A percentile compares a stretch with the other conserved stretches of the same genome.
Evolutionary conservation across 495 filamentous ascomycete species (phyloP).

Genomic region (Aspergillus ellipticus): DNA sequence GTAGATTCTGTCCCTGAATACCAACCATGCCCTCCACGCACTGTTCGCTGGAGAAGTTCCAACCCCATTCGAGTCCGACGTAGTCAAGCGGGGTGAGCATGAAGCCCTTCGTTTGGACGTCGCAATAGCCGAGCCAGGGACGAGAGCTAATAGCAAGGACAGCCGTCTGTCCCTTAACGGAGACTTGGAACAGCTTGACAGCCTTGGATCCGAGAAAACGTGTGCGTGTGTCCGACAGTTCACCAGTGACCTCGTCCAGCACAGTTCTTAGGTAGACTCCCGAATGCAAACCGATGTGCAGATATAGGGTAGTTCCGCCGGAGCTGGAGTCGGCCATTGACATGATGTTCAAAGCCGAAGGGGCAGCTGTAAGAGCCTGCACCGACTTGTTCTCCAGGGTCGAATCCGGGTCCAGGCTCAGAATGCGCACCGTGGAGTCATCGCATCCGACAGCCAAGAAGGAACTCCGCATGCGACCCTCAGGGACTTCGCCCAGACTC

Average conservation of each 20-base stretch:
- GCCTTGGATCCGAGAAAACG: conserved; percentile 89
- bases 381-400: conserved; percentile 90
- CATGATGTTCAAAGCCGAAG: conserved; percentile 89
- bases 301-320: conserved; percentile 74
- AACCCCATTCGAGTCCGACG: conserved; percentile 83
- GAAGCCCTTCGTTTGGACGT: conserved; percentile 76
- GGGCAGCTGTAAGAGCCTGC: conserved; percentile 85
- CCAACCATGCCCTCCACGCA: conserved; percentile 94
- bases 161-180: conserved; percentile 78
- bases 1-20: conserved; percentile 82
- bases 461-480: conserved; percentile 77
- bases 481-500: conserved; percentile 88
- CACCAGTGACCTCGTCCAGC: conserved; percentile 89
- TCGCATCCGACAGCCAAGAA: conserved; percentile 96
- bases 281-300: conserved; percentile 93
- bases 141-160: conserved; percentile 86
- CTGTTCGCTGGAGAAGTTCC: conserved; percentile 93
- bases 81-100: conserved; percentile 91
- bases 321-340: conserved; percentile 86
- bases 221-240: conserved; percentile 88
- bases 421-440: conserved; percentile 89
- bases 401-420: conserved; percentile 84
- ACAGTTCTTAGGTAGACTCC: conserved; percentile 94
- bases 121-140: conserved; percentile 89
- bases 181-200: conserved; percentile 80